phyloP scores from a whole-genome alignment of 495 filamentous ascomycete genomes.

The Aspergillus sclerotiicarbonarius region DNA sequence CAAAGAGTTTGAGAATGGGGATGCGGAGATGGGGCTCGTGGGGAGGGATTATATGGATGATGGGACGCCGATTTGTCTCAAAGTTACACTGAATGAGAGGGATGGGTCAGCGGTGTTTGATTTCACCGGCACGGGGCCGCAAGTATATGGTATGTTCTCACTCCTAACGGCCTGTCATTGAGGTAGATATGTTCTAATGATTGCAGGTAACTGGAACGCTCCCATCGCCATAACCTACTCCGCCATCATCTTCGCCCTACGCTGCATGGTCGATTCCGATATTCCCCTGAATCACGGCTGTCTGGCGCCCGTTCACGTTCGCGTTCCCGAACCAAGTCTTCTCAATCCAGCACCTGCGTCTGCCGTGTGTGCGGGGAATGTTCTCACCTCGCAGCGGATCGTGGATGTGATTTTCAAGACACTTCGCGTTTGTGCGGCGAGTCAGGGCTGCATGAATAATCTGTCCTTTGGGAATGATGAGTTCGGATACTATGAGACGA shows the following conservation, averaged over 20 bases:
- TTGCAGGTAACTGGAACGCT: slow-evolving; percentile 79
- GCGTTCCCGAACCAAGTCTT: slow-evolving; percentile 78
- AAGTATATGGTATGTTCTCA: slow-evolving; percentile 60
- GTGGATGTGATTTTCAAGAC: slow-evolving; percentile 92
- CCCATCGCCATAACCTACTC: slow-evolving; percentile 91
- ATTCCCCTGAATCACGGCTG: slow-evolving; percentile 98
- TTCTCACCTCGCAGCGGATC: slow-evolving; percentile 85
- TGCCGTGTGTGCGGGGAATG: slow-evolving; percentile 87
- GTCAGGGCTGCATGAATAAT: slow-evolving; percentile 93
- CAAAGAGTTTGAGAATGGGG: neutral
- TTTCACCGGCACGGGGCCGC: slow-evolving; percentile 79
- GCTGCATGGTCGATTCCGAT: slow-evolving; percentile 88
- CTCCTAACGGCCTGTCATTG: no score
- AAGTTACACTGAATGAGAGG: neutral
- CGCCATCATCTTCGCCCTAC: slow-evolving; percentile 94
- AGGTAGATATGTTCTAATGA: no score
- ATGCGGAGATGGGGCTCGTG: no score
- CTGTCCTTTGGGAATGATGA: slow-evolving; percentile 57
- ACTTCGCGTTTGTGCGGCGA: slow-evolving; percentile 86
- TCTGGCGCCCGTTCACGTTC: slow-evolving; percentile 80
- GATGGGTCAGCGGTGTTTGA: slow-evolving; percentile 70
- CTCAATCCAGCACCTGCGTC: slow-evolving; percentile 83
- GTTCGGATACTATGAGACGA: slow-evolving; percentile 98
- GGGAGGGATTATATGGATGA: neutral
- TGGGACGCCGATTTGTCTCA: neutral